Percentiles rank a stretch among this genome's conserved stretches.
phyloP scores from a whole-genome alignment of 2,329 filamentous ascomycete genomes.

The Microdochium nivale region DNA sequence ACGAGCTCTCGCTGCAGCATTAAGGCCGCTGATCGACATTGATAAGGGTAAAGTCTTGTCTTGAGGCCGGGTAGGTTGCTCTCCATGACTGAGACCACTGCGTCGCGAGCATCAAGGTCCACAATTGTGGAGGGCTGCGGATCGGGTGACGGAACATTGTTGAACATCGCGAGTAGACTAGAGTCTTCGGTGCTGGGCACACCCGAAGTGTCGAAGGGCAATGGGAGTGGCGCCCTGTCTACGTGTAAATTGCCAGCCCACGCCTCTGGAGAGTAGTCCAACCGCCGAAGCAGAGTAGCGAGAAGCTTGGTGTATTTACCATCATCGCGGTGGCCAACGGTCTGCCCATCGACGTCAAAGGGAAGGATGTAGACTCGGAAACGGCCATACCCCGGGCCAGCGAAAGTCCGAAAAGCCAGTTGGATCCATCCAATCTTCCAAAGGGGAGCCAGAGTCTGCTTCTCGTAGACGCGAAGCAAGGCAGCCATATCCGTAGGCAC shows the following conservation, averaged over 20 bases:
- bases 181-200: constrained; percentile 25
- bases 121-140: constrained; percentile 41
- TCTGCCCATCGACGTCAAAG: constrained; percentile 49
- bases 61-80: constrained; percentile 47
- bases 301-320: constrained; percentile 35
- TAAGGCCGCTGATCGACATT: constrained; percentile 66
- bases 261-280: constrained; percentile 46
- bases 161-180: constrained; percentile 65
- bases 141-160: constrained; percentile 59
- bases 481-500: not conserved
- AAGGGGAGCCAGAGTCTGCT: constrained; percentile 19
- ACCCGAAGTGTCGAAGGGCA: constrained; percentile 28
- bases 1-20: constrained; percentile 78
- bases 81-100: constrained; percentile 47
- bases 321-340: constrained; percentile 39
- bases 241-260: constrained; percentile 42
- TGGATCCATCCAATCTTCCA: constrained; percentile 32
- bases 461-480: constrained; percentile 16
- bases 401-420: constrained; percentile 26
- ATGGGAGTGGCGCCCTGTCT: constrained; percentile 5
- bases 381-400: constrained; percentile 13
- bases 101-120: constrained; percentile 40
- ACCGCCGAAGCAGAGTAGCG: constrained; percentile 33
- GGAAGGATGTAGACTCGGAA: constrained; percentile 55
- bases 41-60: constrained; percentile 67